Evolutionary conservation across 768 basidiomycete genomes (phyloP).

Genomic region (Boletus barrowsii): DNA sequence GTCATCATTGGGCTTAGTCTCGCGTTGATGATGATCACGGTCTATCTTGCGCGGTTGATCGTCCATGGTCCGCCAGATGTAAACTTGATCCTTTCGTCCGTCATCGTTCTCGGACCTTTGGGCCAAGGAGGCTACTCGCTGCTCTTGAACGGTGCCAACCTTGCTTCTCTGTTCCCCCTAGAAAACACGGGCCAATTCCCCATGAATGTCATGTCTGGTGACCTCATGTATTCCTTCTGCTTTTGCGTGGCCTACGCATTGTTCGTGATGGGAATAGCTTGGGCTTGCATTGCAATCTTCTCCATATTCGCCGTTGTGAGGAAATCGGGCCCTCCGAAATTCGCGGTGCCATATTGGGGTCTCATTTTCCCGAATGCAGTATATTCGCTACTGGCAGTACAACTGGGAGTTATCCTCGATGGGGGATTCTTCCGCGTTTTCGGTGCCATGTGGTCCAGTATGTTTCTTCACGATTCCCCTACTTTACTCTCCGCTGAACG

Average conservation of each 20-base stretch:
- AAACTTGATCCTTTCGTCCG: slow-evolving; percentile 40
- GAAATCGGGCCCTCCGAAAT: slow-evolving; percentile 35
- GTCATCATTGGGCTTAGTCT: slow-evolving; percentile 45
- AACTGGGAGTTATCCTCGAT: slow-evolving; percentile 47
- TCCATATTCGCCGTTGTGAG: slow-evolving; percentile 36
- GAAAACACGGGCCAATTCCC: slow-evolving; percentile 32
- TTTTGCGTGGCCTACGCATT: slow-evolving; percentile 46
- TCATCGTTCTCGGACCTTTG: slow-evolving; percentile 51
- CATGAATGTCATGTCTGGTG: slow-evolving; percentile 33
- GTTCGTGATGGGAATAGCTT: slow-evolving; percentile 56
- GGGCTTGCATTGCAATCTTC: slow-evolving; percentile 44
- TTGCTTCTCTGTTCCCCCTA: slow-evolving; percentile 34
- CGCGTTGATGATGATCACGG: slow-evolving; percentile 47
- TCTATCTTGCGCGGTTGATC: slow-evolving; percentile 45
- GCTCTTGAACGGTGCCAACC: slow-evolving; percentile 38
- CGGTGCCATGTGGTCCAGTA: slow-evolving; percentile 53
- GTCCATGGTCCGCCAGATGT: slow-evolving; percentile 40
- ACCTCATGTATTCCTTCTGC: slow-evolving; percentile 42
- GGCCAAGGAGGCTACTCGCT: slow-evolving; percentile 51
- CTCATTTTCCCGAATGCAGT: slow-evolving; percentile 56
- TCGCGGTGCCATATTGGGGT: slow-evolving; percentile 52
- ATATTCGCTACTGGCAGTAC: slow-evolving; percentile 47
- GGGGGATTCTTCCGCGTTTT: slow-evolving; percentile 50
- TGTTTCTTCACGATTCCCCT: slow-evolving; percentile 11
- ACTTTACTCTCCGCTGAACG: not conserved